These are phyloP conservation scores for Phytophthora uliginosa DNA, from an alignment of 352 stramenopile species.

Conservation along the genomic window DNA sequence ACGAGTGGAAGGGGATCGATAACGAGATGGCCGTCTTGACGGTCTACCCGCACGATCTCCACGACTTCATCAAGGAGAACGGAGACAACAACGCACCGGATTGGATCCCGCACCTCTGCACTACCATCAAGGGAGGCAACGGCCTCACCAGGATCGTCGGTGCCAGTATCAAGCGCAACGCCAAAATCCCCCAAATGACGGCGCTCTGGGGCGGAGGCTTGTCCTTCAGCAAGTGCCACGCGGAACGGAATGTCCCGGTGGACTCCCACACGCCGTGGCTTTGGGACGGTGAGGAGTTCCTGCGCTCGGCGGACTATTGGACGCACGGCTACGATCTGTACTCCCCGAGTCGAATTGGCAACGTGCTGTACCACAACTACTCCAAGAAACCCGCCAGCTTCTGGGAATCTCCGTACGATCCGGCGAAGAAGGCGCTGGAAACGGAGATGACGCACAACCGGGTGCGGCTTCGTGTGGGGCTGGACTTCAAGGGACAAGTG, in stretches of 20 bases:
- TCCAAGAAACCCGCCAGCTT: conserved; percentile 65
- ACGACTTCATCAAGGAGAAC: conserved; percentile 78
- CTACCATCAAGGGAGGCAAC: conserved; percentile 68
- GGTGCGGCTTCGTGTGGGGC: conserved; percentile 52
- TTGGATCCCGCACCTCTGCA: conserved; percentile 79
- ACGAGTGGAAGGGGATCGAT: conserved; percentile 68
- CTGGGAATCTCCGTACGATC: conserved; percentile 55
- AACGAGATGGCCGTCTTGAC: conserved; percentile 86
- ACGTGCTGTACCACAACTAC: conserved; percentile 78
- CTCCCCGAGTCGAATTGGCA: conserved; percentile 54
- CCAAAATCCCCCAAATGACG: conserved; percentile 71
- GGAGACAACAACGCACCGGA: conserved; percentile 73
- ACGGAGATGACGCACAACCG: conserved; percentile 63
- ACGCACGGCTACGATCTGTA: conserved; percentile 76
- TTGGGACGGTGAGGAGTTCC: conserved; percentile 71
- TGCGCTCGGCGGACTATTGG: conserved; percentile 65
- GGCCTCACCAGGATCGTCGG: conserved; percentile 70
- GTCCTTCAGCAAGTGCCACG: conserved; percentile 85
- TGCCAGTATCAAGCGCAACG: conserved; percentile 76
- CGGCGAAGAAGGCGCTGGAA: conserved; percentile 43
- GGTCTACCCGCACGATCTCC: conserved; percentile 80
- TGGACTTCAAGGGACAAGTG: conserved; percentile 59
- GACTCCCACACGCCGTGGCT: conserved; percentile 80
- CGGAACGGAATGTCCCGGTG: conserved; percentile 68
- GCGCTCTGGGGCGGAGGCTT: conserved; percentile 79